Conservation (phyloP, 2,329 filamentous ascomycete species). For the Penicillium sclerotiorum region DNA sequence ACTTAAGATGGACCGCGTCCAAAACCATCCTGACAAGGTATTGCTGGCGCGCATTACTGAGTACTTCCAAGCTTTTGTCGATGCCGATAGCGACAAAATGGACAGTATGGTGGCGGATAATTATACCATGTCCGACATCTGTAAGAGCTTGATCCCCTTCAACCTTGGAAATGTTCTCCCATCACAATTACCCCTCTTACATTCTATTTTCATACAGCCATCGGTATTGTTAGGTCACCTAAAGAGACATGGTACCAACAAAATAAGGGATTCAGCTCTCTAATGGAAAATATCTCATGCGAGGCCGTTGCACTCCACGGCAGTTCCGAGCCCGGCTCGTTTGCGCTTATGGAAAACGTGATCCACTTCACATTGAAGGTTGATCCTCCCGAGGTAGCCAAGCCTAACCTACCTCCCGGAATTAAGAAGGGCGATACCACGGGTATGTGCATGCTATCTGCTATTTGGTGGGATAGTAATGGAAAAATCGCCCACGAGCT, state of each 20-base stretch:
- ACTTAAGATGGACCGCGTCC: not conserved
- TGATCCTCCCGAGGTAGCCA: conserved; percentile 7
- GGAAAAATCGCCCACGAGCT: conserved; percentile 8
- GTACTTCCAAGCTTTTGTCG: conserved; percentile 1
- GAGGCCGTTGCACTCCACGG: conserved; percentile 9
- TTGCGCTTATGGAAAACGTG: conserved; percentile 3
- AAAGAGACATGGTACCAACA: not conserved
- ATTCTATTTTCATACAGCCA: conserved; percentile 1
- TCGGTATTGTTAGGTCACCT: not conserved
- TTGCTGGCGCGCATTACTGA: conserved; percentile 3
- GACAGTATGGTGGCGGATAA: conserved; percentile 7
- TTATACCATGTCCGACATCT: conserved; percentile 8
- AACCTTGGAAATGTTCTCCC: conserved; percentile 1
- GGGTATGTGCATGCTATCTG: conserved; percentile 3
- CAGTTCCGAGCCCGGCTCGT: conserved; percentile 8
- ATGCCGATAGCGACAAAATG: conserved; percentile 1
- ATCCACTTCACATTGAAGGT: conserved; percentile 3
- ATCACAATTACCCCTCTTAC: conserved; percentile 1
- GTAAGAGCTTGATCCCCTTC: conserved; percentile 4
- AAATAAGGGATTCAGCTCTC: conserved; percentile 4
- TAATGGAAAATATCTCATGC: conserved; percentile 1
- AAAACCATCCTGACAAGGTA: not conserved
- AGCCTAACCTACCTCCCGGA: conserved; percentile 7
- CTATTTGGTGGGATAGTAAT: conserved; percentile 5
- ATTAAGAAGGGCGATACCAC: conserved; percentile 7